Conservation (phyloP, 768 basidiomycete species). For the Saitozyma podzolica region DNA sequence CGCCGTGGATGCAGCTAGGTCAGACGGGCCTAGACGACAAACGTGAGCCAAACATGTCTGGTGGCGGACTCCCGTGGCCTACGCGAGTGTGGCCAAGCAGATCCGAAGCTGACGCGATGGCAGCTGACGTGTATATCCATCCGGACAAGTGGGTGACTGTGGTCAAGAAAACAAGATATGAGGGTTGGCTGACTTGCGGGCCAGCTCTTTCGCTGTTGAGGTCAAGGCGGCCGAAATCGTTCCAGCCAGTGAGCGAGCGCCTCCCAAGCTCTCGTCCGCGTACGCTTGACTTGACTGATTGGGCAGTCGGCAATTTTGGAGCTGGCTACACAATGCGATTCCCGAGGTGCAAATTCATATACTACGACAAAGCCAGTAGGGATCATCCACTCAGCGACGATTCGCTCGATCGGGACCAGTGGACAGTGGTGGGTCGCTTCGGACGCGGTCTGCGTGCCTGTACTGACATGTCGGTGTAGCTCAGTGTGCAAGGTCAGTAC, state of each 20-base stretch:
- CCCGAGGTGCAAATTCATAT: conserved; percentile 76
- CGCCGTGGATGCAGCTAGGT: conserved; percentile 59
- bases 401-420: conserved; percentile 54
- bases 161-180: background rate
- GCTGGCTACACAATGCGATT: conserved; percentile 90
- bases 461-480: background rate
- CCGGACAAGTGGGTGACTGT: conserved; percentile 70
- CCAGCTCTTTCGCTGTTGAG: conserved; percentile 86
- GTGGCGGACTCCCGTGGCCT: no score
- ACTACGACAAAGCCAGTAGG: conserved; percentile 62
- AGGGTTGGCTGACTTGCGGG: background rate
- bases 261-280: no score
- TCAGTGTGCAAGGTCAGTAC: conserved; percentile 6
- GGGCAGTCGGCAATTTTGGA: conserved; percentile 70
- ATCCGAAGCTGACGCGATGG: conserved; percentile 52
- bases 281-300: background rate
- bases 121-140: conserved; percentile 86
- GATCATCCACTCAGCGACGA: conserved; percentile 31
- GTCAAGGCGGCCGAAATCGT: conserved; percentile 93
- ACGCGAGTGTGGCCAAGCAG: conserved; percentile 54
- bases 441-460: background rate
- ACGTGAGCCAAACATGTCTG: conserved; percentile 51
- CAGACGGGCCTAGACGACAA: conserved; percentile 48
- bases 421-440: conserved; percentile 42
- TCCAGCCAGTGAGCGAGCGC: conserved; percentile 60